phyloP scores from a whole-genome alignment of 345 rosid genomes.

The Citrus mangshanensis region DNA sequence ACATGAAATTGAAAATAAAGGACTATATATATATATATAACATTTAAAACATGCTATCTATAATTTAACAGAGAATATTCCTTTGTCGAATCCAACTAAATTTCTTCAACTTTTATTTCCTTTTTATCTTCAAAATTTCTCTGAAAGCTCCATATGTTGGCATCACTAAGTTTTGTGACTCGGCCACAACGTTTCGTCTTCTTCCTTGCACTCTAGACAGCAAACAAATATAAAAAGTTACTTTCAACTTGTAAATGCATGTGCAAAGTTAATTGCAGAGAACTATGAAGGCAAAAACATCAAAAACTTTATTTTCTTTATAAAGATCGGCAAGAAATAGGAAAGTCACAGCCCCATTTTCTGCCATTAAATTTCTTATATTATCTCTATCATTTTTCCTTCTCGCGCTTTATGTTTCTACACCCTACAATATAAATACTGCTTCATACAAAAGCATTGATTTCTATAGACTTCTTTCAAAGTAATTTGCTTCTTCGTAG shows the following conservation, averaged over 20 bases:
- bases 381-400: neutral
- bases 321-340: neutral
- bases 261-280: neutral
- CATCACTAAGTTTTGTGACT: neutral
- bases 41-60: neutral
- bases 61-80: neutral
- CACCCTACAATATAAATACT: neutral
- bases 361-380: neutral
- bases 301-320: neutral
- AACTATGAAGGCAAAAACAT: neutral
- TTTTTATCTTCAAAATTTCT: neutral
- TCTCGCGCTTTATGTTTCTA: neutral
- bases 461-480: too few species aligned
- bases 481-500: too few species aligned
- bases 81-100: neutral
- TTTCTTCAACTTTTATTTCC: neutral
- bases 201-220: neutral
- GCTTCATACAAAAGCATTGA: neutral
- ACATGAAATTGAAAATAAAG: too few species aligned
- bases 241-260: neutral
- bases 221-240: conserved; percentile 1
- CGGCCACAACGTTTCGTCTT: neutral
- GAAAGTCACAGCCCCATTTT: neutral
- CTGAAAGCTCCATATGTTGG: neutral
- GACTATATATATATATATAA: neutral